Evolutionary conservation across 176 grass and related monocot species (phyloP).

Genomic region (Neostapfia colusana): DNA sequence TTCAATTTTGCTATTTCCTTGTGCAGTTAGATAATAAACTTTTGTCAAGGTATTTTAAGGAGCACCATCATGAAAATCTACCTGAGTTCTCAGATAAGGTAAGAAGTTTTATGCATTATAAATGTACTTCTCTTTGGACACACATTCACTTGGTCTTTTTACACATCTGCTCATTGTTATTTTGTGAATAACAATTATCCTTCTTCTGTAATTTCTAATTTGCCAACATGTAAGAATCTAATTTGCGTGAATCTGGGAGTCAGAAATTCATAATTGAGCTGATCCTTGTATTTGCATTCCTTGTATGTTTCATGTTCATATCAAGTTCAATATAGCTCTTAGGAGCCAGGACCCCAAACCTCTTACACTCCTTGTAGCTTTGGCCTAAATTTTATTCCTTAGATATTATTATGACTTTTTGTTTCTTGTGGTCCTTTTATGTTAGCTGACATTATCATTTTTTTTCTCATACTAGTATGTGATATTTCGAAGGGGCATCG

Average conservation of each 20-base stretch:
- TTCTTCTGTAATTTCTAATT: background rate
- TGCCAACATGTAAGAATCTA: background rate
- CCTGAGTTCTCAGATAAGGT: slow-evolving; percentile 94
- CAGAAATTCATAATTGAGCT: background rate
- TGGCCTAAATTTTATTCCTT: background rate
- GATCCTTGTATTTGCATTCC: slow-evolving; percentile 19
- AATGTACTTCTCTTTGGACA: slow-evolving; percentile 2
- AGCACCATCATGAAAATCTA: slow-evolving; percentile 77
- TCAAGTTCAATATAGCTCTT: background rate
- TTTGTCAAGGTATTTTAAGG: slow-evolving; percentile 83
- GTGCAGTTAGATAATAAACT: slow-evolving; percentile 85
- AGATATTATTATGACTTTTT: background rate
- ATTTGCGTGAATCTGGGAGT: background rate
- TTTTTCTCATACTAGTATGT: slow-evolving; percentile 65
- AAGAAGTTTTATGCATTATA: slow-evolving; percentile 2
- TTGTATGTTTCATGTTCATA: background rate
- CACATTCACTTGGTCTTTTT: background rate
- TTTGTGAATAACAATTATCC: background rate
- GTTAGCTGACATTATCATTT: slow-evolving; percentile 32
- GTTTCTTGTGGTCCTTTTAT: slow-evolving; percentile 5
- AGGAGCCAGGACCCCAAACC: background rate
- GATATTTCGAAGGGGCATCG: slow-evolving; percentile 94
- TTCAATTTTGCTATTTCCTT: slow-evolving; percentile 22
- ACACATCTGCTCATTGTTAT: slow-evolving; percentile 9
- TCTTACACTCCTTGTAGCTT: background rate